Evolutionary conservation across 2,329 filamentous ascomycete species (phyloP).

Genomic region (Periconia digitata): DNA sequence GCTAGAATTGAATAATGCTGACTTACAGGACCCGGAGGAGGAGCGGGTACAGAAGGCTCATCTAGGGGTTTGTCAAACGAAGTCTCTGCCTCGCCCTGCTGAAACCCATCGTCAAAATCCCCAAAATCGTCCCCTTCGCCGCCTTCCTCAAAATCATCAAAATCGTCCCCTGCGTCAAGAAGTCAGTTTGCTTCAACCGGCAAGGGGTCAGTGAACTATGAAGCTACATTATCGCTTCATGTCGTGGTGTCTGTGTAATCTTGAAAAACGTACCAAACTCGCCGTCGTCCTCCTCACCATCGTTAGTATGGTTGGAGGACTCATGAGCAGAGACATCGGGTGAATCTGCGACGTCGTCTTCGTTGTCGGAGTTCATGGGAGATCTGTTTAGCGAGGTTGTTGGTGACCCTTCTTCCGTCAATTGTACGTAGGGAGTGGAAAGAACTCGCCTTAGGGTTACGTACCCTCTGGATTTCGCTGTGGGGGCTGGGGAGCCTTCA

Average conservation of each 20-base stretch:
- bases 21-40: constrained; percentile 53
- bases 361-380: constrained; percentile 45
- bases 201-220: no score
- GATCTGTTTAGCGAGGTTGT: constrained; percentile 55
- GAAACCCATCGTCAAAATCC: constrained; percentile 54
- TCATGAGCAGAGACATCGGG: constrained; percentile 13
- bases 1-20: constrained; percentile 36
- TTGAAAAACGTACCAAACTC: no score
- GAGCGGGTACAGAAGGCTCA: constrained; percentile 43
- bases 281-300: constrained; percentile 62
- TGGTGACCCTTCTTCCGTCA: constrained; percentile 64
- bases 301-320: constrained; percentile 22
- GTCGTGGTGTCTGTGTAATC: no score
- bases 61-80: constrained; percentile 43
- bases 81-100: constrained; percentile 42
- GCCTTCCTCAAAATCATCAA: constrained; percentile 64
- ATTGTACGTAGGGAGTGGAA: constrained; percentile 54
- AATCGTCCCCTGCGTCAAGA: no score
- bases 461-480: constrained; percentile 58
- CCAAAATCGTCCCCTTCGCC: constrained; percentile 54
- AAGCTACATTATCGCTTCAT: no score
- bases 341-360: constrained; percentile 20
- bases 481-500: constrained; percentile 49
- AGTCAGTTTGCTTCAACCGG: no score
- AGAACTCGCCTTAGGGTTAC: constrained; percentile 46